Base-by-base conservation (phyloP, 331 rosid genomes). In the Dryas integrifolia region DNA sequence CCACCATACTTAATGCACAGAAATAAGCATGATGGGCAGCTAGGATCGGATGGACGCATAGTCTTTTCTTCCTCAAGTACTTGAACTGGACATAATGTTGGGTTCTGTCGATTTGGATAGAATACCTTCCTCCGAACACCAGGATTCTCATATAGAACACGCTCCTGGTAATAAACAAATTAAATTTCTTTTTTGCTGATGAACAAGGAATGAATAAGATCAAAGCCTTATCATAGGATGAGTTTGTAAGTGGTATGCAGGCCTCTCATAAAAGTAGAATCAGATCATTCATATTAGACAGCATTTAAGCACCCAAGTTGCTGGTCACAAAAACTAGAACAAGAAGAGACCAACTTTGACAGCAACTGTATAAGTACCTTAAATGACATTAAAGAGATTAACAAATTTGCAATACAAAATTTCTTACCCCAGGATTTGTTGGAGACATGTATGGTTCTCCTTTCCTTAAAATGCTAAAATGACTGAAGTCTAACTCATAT, bases 1-100 rank as follows among this genome's bases (percentile, higher is more conserved):
- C 98, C 98, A 63, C 98, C 97, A 69, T 92, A 92, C 82, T 92
- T 92, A 62, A 92, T 92, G 71, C 98, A 92, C 80, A 92, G 85
- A 88, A 92, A 92, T 65, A 92, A 81, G 85, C 84, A 83, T 50
- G 98, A 92, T 70, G 96, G 98, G 67, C 97, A 88, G 72, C 77
- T 80, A 58, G 82, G 69, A 84, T 88, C 98, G 14, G 82, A 88
- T 56, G 97, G 96, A 55, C 98, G 93, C 98, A 92, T 92, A 58
- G 77, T 67, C 69, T 77, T 90, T 84, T 92, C 98, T 79, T 92
- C 96, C 75, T 84, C 90, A 4, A 92, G 90, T 76, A 90, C 82
- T 76, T 80, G 91, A 78, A 90, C 88, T 24, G 96, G 98, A 73
- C 97, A 92, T 60, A 92, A 72, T 47, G 74, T 80, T 2, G 81